These are phyloP conservation scores for Sarcocystis neurona DNA, from an alignment of 169 alveolate genomes.

Conservation along the genomic window DNA sequence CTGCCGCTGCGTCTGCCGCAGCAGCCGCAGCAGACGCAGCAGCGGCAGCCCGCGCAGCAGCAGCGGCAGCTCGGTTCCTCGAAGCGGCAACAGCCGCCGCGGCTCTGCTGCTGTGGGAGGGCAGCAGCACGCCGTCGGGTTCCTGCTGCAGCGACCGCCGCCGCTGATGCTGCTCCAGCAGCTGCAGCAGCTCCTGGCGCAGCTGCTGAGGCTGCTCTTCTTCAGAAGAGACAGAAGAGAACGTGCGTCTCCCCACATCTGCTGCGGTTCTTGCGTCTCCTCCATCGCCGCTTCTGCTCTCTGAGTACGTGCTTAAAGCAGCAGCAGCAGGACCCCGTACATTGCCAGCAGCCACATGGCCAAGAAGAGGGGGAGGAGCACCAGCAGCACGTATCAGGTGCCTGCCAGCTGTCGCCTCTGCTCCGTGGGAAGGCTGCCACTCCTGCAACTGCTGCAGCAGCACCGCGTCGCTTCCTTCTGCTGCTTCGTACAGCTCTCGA, in stretches of 20 bases:
- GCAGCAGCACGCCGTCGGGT: neutral
- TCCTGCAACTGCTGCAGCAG: constrained; percentile 37
- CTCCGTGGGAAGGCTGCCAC: neutral
- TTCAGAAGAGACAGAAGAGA: no score
- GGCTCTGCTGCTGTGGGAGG: no score
- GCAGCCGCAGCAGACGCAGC: constrained; percentile 19
- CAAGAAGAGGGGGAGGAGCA: no score
- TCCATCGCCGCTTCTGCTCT: no score
- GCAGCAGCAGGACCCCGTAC: no score
- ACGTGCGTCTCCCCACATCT: no score
- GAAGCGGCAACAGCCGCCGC: no score
- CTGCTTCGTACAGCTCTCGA: constrained; percentile 45
- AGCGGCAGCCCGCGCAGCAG: neutral
- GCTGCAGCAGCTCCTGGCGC: constrained; percentile 18
- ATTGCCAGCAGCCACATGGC: no score
- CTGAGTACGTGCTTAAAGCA: no score
- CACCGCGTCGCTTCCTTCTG: constrained; percentile 11
- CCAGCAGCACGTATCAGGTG: no score
- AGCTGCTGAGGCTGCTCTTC: neutral
- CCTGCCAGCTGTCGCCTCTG: no score
- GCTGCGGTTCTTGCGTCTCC: no score
- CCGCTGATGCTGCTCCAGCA: neutral
- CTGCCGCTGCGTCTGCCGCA: constrained; percentile 13
- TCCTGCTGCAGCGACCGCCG: neutral
- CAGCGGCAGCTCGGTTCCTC: neutral